These are phyloP conservation scores for Geranium incanum DNA, from an alignment of 441 rosid species.

Conservation along the genomic window DNA sequence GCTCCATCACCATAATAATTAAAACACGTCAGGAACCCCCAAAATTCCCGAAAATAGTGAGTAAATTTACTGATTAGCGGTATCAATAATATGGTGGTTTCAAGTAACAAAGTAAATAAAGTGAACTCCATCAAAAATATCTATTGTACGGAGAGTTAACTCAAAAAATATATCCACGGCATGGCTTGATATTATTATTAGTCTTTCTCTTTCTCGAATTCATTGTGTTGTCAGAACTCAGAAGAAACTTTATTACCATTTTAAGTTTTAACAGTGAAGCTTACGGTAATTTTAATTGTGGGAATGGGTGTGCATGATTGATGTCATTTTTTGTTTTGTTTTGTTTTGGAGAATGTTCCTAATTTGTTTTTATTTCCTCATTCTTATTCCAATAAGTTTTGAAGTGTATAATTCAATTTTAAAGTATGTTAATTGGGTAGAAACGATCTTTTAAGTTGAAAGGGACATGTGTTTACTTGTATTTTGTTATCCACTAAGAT, in stretches of 20 bases:
- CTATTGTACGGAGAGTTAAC: not conserved
- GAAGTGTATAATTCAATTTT: too few relatives aligned
- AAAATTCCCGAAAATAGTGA: not conserved
- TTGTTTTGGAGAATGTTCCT: too few relatives aligned
- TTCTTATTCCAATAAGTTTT: too few relatives aligned
- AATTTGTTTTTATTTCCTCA: too few relatives aligned
- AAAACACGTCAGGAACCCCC: not conserved
- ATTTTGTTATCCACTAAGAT: too few relatives aligned
- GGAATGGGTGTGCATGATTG: too few relatives aligned
- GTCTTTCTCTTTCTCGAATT: not conserved
- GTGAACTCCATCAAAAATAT: not conserved
- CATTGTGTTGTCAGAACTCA: not conserved
- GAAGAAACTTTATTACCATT: not conserved
- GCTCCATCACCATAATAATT: not conserved
- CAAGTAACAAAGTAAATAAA: not conserved
- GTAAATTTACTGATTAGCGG: not conserved
- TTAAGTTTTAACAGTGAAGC: not conserved
- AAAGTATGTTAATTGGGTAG: too few relatives aligned
- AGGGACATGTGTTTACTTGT: too few relatives aligned
- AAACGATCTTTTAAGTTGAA: too few relatives aligned
- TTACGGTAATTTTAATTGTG: not conserved
- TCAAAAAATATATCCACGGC: not conserved
- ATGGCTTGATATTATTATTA: not conserved
- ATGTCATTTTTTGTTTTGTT: too few relatives aligned
- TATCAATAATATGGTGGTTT: not conserved